Conservation (phyloP, 306 rosid genomes). For the Vicia faba region DNA sequence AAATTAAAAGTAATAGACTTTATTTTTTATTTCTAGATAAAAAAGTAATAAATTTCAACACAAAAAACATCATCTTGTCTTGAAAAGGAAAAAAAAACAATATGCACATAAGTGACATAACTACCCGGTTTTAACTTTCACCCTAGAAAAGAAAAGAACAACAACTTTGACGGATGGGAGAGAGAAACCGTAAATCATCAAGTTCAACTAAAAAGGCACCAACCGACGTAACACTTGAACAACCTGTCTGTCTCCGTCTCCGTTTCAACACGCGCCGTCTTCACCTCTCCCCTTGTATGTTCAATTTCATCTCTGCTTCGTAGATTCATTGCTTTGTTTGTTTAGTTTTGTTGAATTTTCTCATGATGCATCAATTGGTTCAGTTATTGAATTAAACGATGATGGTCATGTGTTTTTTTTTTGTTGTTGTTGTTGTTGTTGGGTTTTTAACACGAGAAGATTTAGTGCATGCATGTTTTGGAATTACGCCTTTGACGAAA, state of each 20-base stretch:
- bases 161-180: not conserved
- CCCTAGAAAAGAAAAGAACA: not conserved
- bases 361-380: not conserved
- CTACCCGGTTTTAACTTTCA: no score
- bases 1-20: no score
- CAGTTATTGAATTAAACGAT: not conserved
- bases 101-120: no score
- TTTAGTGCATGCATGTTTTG: not conserved
- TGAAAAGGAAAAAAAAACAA: no score
- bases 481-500: not conserved
- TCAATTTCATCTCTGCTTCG: not conserved
- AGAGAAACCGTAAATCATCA: not conserved
- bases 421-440: not conserved
- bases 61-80: no score
- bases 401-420: not conserved
- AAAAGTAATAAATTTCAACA: no score
- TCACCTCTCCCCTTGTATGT: conserved; percentile 25
- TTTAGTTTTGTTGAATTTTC: not conserved
- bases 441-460: not conserved
- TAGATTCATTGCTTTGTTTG: not conserved
- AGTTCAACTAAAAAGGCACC: not conserved
- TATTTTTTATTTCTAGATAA: no score
- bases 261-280: not conserved
- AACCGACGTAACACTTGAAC: not conserved
- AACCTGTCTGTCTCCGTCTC: not conserved